A percentile compares a stretch with the other conserved stretches of the same genome.
These are phyloP conservation scores for Plantago lanceolata DNA, from an alignment of 305 asterid genomes.

Conservation along the genomic window DNA sequence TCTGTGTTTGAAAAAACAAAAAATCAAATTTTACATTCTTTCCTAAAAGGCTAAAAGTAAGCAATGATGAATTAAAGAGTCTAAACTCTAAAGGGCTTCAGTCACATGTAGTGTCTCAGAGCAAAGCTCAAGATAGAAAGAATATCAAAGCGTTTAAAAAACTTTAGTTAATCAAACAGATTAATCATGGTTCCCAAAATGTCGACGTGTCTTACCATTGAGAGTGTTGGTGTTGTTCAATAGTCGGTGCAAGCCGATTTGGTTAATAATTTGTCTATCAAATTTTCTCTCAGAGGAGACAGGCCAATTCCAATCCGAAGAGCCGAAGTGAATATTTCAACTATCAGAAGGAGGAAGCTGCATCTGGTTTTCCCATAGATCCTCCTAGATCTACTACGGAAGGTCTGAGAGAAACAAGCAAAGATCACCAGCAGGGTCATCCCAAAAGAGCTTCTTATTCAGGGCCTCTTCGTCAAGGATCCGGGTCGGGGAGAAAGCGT, in stretches of 20 bases:
- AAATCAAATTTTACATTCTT: neutral
- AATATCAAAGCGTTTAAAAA: neutral
- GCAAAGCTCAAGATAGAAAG: neutral
- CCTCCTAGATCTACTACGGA: slow-evolving; percentile 66
- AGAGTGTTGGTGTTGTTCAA: neutral
- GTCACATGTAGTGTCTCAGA: neutral
- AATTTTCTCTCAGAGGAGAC: slow-evolving; percentile 63
- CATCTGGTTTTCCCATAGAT: slow-evolving; percentile 95
- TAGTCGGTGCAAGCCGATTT: neutral
- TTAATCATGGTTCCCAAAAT: neutral
- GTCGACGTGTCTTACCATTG: too few species aligned
- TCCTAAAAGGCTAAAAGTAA: neutral
- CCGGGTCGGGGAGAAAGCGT: slow-evolving; percentile 27
- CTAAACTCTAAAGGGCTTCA: neutral
- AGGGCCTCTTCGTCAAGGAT: slow-evolving; percentile 64
- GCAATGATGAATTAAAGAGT: neutral
- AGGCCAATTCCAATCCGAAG: slow-evolving; percentile 65
- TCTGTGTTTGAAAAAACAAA: too few species aligned
- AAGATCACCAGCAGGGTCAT: slow-evolving; percentile 27
- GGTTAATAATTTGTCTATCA: neutral
- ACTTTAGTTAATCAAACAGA: neutral
- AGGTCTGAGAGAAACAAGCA: slow-evolving; percentile 29
- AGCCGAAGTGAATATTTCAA: slow-evolving; percentile 97
- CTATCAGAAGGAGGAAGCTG: slow-evolving; percentile 81
- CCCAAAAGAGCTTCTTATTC: slow-evolving; percentile 48